Percentiles rank a stretch among this genome's conserved stretches.
These are phyloP conservation scores for Russula earlei DNA, from an alignment of 768 basidiomycete genomes.

Conservation along the genomic window DNA sequence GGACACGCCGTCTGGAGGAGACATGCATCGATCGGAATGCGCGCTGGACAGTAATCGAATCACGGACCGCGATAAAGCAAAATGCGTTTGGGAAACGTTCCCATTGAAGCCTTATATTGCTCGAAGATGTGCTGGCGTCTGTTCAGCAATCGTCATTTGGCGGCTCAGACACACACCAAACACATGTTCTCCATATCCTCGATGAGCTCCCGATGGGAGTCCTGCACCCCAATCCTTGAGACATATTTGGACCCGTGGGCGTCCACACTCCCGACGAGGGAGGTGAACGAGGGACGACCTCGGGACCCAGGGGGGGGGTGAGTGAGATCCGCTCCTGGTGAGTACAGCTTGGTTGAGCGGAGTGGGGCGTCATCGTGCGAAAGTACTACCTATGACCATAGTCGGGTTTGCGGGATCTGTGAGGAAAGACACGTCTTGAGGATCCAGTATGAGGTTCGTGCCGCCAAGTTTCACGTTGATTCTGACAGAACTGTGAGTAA, in stretches of 20 bases:
- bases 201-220: slow-evolving; percentile 62
- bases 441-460: slow-evolving; percentile 67
- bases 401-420: slow-evolving; percentile 65
- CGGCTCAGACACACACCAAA: slow-evolving; percentile 30
- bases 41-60: background rate
- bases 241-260: slow-evolving; percentile 60
- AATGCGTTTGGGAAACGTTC: slow-evolving; percentile 46
- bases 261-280: slow-evolving; percentile 72
- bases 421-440: slow-evolving; percentile 49
- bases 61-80: slow-evolving; percentile 61
- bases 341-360: background rate
- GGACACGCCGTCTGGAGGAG: slow-evolving; percentile 38
- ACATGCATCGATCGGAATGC: background rate
- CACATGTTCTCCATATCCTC: slow-evolving; percentile 58
- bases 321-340: slow-evolving; percentile 63
- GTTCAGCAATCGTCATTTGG: background rate
- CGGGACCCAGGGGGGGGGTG: slow-evolving; percentile 64
- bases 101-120: slow-evolving; percentile 45
- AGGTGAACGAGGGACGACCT: slow-evolving; percentile 69
- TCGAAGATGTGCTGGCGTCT: slow-evolving; percentile 33
- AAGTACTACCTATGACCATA: slow-evolving; percentile 56
- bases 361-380: background rate
- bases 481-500: slow-evolving; percentile 29
- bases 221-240: slow-evolving; percentile 54
- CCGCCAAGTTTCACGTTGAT: slow-evolving; percentile 80